A percentile compares a stretch with the other conserved stretches of the same genome.
Evolutionary conservation across 257 asterid species (phyloP).

Genomic region (Solanum medicagineum): DNA sequence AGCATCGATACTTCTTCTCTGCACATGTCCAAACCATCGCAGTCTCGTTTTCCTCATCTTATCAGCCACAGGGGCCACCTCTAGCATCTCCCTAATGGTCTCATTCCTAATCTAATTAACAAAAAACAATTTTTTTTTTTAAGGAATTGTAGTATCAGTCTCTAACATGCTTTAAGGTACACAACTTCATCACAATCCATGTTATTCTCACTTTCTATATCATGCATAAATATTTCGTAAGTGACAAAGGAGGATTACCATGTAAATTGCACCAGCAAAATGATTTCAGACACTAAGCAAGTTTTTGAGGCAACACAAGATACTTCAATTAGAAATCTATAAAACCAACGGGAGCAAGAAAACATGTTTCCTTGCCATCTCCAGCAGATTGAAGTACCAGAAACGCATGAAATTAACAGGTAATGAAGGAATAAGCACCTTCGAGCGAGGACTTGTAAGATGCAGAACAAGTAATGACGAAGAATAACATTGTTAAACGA

Average conservation of each 20-base stretch:
- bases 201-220: neutral
- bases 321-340: neutral
- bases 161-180: neutral
- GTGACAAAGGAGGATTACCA: neutral
- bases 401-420: neutral
- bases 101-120: neutral
- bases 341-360: neutral
- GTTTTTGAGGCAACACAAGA: neutral
- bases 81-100: too few species aligned
- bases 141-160: neutral
- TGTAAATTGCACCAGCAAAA: neutral
- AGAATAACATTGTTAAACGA: slow-evolving; percentile 76
- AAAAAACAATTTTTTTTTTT: neutral
- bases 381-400: neutral
- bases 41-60: too few species aligned
- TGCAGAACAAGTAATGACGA: slow-evolving; percentile 91
- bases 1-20: too few species aligned
- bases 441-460: slow-evolving; percentile 85
- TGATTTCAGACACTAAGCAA: neutral
- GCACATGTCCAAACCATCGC: too few species aligned
- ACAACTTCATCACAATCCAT: neutral
- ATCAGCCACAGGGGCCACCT: too few species aligned
- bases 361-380: neutral
- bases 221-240: neutral
- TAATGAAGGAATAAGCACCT: slow-evolving; percentile 33